Evolutionary conservation across 352 stramenopile species (phyloP).

Genomic region (Pythium aristosporum): DNA sequence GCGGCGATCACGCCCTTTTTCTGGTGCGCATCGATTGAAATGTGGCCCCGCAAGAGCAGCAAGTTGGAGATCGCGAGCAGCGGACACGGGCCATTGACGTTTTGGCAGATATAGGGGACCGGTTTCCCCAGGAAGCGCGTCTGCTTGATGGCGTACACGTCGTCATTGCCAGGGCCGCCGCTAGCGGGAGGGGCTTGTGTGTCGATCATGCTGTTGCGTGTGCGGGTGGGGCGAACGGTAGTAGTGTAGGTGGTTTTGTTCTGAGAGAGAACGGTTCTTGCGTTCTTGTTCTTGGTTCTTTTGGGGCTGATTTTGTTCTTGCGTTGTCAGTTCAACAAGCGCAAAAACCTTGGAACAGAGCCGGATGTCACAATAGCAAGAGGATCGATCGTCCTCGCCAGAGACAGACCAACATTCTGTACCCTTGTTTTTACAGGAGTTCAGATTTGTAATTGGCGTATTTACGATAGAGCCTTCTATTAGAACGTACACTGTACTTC

Average conservation of each 20-base stretch:
- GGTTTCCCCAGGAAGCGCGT: constrained; percentile 73
- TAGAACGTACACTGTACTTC: background rate
- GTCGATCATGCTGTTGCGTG: background rate
- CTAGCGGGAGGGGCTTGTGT: background rate
- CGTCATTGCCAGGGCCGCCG: constrained; percentile 6
- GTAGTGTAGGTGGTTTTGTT: background rate
- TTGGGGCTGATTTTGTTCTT: too few species aligned
- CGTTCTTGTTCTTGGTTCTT: background rate
- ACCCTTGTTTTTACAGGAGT: constrained; percentile 10
- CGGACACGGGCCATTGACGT: constrained; percentile 97
- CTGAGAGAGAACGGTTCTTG: constrained; percentile 1
- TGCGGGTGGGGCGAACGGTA: background rate
- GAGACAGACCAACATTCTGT: constrained; percentile 27
- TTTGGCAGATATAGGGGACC: constrained; percentile 94
- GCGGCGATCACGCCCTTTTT: constrained; percentile 80
- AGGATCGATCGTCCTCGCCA: constrained; percentile 26
- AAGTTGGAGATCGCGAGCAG: constrained; percentile 96
- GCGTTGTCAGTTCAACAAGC: constrained; percentile 17
- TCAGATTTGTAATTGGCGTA: background rate
- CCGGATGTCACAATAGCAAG: constrained; percentile 24
- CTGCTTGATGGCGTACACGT: constrained; percentile 81
- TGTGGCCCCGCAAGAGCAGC: constrained; percentile 90
- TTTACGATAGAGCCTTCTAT: constrained; percentile 1
- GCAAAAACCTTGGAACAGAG: constrained; percentile 13
- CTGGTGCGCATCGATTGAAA: constrained; percentile 71